These are phyloP conservation scores for Taiwanofungus camphoratus DNA, from an alignment of 1,284 basidiomycete genomes.

Conservation along the genomic window DNA sequence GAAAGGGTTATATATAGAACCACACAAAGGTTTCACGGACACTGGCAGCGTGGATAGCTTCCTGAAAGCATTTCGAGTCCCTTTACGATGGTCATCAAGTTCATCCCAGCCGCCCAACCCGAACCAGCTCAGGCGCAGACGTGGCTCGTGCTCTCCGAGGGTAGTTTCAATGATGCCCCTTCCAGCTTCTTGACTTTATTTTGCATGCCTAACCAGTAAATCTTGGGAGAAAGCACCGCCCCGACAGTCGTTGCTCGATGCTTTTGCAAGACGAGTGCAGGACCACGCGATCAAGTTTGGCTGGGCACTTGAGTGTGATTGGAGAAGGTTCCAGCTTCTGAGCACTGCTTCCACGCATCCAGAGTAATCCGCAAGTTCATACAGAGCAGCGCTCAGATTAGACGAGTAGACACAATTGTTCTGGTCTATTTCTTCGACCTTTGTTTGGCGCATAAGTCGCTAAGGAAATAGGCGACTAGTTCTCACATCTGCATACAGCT, in stretches of 20 bases:
- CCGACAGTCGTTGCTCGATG: conserved; percentile 6
- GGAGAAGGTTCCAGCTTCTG: conserved; percentile 19
- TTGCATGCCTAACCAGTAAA: neutral
- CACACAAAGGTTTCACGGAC: neutral
- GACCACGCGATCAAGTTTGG: conserved; percentile 6
- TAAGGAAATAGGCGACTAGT: no score
- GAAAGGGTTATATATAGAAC: neutral
- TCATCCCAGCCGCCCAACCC: conserved; percentile 11
- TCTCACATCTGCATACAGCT: no score
- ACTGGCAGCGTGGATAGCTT: neutral
- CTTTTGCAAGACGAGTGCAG: conserved; percentile 13
- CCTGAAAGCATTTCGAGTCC: neutral
- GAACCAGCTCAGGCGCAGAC: neutral
- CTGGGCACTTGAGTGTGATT: neutral
- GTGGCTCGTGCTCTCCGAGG: neutral
- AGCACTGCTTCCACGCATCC: conserved; percentile 22
- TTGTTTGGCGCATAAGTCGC: no score
- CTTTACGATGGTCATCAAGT: neutral
- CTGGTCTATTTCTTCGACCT: conserved; percentile 14
- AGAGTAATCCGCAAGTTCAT: conserved; percentile 28
- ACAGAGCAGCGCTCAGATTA: conserved; percentile 31
- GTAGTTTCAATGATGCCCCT: neutral
- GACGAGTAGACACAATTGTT: conserved; percentile 25
- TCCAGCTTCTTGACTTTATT: neutral
- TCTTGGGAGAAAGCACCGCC: neutral